Base-by-base conservation (phyloP, 441 rosid genomes). In the Omphalea diandra region DNA sequence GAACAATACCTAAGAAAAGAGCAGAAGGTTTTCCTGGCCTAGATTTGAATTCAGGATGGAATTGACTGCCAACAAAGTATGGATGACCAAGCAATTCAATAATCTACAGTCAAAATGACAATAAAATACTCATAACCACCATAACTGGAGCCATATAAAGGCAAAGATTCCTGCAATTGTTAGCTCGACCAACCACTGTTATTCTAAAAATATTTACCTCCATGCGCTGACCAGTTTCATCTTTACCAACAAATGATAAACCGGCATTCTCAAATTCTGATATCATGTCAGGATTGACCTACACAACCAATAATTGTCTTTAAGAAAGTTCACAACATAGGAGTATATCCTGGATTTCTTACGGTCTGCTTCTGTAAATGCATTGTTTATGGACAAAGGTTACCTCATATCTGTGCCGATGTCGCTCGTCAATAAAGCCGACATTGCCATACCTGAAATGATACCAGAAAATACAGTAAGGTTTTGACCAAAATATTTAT, bases 1-100 rank as follows among this genome's bases (percentile, higher is more conserved):
- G n/a, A 54, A 47, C 7, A 31, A 61, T 80, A 90, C 98, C 98
- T 76, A 84, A 73, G 82, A 93, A 93, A 67, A 88, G 79, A 1
- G 97, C 90, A 59, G 98, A 90, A 65, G 98, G 98, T 67, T 87
- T 88, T 72, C 96, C 94, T 0, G 98, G 96, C 82, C 97, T 85
- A 71, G 98, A 93, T 81, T 93, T 93, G 69, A 89, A 93, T 73
- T 93, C 98, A 29, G 98, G 98, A 77, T 93, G 98, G 80, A 90
- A 93, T 82, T 93, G 98, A 77, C 71, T 89, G 49, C 98, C 97
- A 27, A 93, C 80, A 75, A 79, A 90, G 81, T 85, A 93, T 7
- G 98, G 98, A 85, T 93, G 97, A 52, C 68, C 78, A 26, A 74
- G 82, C 68, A 90, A 77, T 73, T 93, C 97, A 31, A 90, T 76